Base-by-base conservation (phyloP, 331 rosid species). In the Spiraea crenata region DNA sequence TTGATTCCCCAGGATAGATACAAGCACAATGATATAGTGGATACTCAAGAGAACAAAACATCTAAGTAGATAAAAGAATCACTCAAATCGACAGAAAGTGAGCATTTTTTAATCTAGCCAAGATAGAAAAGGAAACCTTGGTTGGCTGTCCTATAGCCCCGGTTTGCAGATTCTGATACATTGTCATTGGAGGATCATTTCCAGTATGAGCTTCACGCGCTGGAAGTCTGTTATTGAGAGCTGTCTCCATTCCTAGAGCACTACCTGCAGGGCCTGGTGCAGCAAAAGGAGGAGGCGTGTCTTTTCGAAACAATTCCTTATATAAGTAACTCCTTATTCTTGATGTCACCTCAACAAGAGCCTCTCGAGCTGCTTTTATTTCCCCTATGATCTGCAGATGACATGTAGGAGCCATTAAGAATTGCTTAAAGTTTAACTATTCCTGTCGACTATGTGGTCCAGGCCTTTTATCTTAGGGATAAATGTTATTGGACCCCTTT, bases 321-420 rank as follows among this genome's bases (percentile, higher is more conserved):
- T 89, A 95, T 65, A 91, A 45, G 72, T 81, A 83, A 89, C 82
- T 88, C 78, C 97, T 80, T 44, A 95, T 77, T 86, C 98, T 86
- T 60, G 92, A 91, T 19, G 99, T 95, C 85, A 95, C 81, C 86
- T 95, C 99, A 39, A 95, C 88, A 77, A 95, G 86, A 69, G 96
- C 99, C 64, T 88, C 83, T 73, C 99, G 85, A 45, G 99, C 98
- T 40, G 88, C 96, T 82, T 89, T 85, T 74, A 95, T 95, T 81
- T 89, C 99, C 55, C 96, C 99, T 35, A 91, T 83, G 76, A 95
- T 95, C 99, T 95, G 86, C 47, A 67, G 45, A 65, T 60, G 44
- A 71, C 74, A 79, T 48, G 65, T 47, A 70, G 44, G 63, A 55
- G 17, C 61, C 54, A 47, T 47, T 75, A 58, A 78, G 77, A 72